Evolutionary conservation across 1,284 basidiomycete species (phyloP).

Genomic region (Cryptococcus sp.): DNA sequence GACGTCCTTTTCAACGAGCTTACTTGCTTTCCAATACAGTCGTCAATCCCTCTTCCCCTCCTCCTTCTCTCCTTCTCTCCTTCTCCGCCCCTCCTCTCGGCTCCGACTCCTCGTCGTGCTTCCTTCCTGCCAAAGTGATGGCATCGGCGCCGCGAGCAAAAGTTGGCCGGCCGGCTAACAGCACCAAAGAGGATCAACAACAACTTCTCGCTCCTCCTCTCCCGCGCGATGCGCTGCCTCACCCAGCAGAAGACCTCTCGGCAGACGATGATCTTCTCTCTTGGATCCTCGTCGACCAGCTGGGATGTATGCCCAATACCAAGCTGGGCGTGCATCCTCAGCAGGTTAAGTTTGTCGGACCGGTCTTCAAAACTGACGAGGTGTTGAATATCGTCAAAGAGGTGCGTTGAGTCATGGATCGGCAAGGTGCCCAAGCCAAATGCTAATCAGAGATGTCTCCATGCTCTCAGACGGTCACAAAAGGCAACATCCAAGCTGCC

Average conservation of each 20-base stretch:
- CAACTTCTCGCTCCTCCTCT: not conserved
- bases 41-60: not conserved
- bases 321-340: slow-evolving; percentile 51
- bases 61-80: not conserved
- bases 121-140: too few relatives aligned
- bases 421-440: not conserved
- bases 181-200: not conserved
- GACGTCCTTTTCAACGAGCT: not conserved
- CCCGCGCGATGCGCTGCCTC: slow-evolving; percentile 23
- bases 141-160: not conserved
- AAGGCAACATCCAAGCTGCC: slow-evolving; percentile 29
- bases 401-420: slow-evolving; percentile 22
- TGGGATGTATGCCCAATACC: slow-evolving; percentile 43
- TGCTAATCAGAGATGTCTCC: not conserved
- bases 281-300: slow-evolving; percentile 52
- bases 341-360: slow-evolving; percentile 48
- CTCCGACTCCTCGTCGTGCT: too few relatives aligned
- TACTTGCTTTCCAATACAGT: not conserved
- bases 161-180: not conserved
- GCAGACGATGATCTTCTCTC: slow-evolving; percentile 51
- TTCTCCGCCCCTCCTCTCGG: not conserved
- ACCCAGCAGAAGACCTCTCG: slow-evolving; percentile 49
- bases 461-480: slow-evolving; percentile 23
- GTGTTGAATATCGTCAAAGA: slow-evolving; percentile 41
- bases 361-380: slow-evolving; percentile 38